Percentiles rank a stretch among this genome's conserved stretches.
phyloP scores from a whole-genome alignment of 1,284 basidiomycete genomes.

The Rhizopogon parksii region DNA sequence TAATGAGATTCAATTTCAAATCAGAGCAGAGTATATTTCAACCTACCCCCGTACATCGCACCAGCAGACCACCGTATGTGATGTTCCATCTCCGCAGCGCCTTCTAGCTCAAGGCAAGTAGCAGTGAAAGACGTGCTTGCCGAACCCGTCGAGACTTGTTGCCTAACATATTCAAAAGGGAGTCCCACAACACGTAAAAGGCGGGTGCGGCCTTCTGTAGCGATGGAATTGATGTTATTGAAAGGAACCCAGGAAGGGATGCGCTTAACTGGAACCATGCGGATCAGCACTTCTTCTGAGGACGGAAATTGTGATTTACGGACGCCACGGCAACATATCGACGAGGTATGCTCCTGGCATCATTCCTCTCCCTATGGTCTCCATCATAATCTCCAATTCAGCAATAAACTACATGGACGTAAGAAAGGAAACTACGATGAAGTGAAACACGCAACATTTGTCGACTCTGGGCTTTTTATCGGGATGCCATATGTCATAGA shows the following conservation, averaged over 20 bases:
- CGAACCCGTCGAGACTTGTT: conserved; percentile 6
- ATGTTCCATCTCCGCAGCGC: background rate
- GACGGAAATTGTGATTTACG: background rate
- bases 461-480: conserved; percentile 9
- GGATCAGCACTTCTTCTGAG: conserved; percentile 5
- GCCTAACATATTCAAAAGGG: conserved; percentile 19
- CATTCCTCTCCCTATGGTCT: conserved; percentile 13
- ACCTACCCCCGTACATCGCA: conserved; percentile 23
- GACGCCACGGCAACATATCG: conserved; percentile 20
- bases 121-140: conserved; percentile 15
- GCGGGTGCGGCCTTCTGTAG: conserved; percentile 12
- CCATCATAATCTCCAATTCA: conserved; percentile 20
- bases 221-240: conserved; percentile 13
- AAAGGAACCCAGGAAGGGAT: conserved; percentile 19
- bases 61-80: conserved; percentile 20
- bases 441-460: background rate
- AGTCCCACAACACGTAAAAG: conserved; percentile 10
- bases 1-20: background rate
- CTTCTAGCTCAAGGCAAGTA: conserved; percentile 12
- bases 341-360: conserved; percentile 22
- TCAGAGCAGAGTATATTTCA: background rate
- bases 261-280: conserved; percentile 22
- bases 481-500: conserved; percentile 23
- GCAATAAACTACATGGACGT: conserved; percentile 17
- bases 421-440: background rate